Conservation (phyloP, 2,329 filamentous ascomycete species). For the Aspergillus brunneoviolaceus region DNA sequence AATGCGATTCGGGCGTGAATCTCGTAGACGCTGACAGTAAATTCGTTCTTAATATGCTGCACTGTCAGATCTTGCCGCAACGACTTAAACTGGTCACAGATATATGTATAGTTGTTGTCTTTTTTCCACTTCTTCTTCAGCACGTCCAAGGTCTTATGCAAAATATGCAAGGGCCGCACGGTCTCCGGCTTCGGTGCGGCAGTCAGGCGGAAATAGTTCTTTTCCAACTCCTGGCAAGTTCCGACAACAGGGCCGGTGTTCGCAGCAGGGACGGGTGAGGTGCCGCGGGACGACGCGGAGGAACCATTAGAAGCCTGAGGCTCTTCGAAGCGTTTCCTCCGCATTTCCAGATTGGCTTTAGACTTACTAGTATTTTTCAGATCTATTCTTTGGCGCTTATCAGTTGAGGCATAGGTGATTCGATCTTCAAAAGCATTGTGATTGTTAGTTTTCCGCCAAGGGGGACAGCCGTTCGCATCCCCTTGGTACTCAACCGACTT, state of each 20-base stretch:
- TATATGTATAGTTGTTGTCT: conserved; percentile 93
- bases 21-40: conserved; percentile 95
- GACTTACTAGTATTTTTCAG: conserved; percentile 76
- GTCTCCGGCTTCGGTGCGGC: conserved; percentile 82
- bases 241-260: conserved; percentile 73
- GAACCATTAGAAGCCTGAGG: conserved; percentile 43
- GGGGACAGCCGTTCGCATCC: conserved; percentile 57
- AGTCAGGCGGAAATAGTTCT: conserved; percentile 91
- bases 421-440: conserved; percentile 68
- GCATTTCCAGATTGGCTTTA: conserved; percentile 80
- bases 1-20: conserved; percentile 95
- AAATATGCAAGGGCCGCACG: conserved; percentile 77
- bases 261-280: conserved; percentile 48
- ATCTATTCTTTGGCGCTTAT: conserved; percentile 52
- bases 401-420: conserved; percentile 62
- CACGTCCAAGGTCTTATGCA: conserved; percentile 81
- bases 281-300: conserved; percentile 44
- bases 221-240: conserved; percentile 80
- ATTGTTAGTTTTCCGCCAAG: conserved; percentile 73
- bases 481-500: conserved; percentile 69
- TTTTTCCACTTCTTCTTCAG: conserved; percentile 93
- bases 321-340: conserved; percentile 79
- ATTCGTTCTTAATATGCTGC: conserved; percentile 93
- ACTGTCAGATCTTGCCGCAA: conserved; percentile 97
- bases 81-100: conserved; percentile 99